Base-by-base conservation (phyloP, 345 rosid species). In the Boechera divaricarpa region DNA sequence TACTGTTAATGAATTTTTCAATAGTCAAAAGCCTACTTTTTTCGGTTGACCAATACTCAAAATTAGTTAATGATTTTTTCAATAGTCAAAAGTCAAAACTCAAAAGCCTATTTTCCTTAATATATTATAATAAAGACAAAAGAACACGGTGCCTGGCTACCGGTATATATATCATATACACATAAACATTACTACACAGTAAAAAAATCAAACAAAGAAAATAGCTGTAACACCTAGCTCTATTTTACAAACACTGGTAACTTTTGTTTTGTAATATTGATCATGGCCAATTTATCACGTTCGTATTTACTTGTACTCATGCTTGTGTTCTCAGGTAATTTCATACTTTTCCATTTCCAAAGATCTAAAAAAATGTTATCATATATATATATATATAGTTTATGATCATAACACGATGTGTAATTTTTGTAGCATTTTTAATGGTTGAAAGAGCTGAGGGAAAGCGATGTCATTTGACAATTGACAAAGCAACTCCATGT, bases 301-400 rank as follows among this genome's bases (percentile, higher is more conserved):
- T 55, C 52, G 29, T 69, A 48, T 70, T 21, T 58, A 12, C 21
- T 70, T 18, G 26, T 58, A 12, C 3, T 57, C 56, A 3, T 70
- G 44, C 15, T 70, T 57, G 55, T 70, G 7, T 70, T 70, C 35
- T 70, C 75, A 44, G 67, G 76, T 77, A 56, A 55, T 55, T 36
- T 63, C 12, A 29, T 45, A 44, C 7, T 62, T 44, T 63, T 12
- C 5, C 13, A 42, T 10, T 69, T 33, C 10, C 56, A 69, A 38
- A 36, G 4, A 57, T 67, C 12, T 29, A 16, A 69, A 54, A 21
- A 54, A 4, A 36, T 69, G 8, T 18, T 10, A 31, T 47, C 42
- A 18, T 32, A 16, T 13, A 16, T 21, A 21, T 2, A 18, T 38
- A 3, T 18, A 21, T 21, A 18, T 54, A 5, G 3, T 28, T 56